phyloP scores from a whole-genome alignment of 73 alveolate species.

The Paramecium sonneborni region DNA sequence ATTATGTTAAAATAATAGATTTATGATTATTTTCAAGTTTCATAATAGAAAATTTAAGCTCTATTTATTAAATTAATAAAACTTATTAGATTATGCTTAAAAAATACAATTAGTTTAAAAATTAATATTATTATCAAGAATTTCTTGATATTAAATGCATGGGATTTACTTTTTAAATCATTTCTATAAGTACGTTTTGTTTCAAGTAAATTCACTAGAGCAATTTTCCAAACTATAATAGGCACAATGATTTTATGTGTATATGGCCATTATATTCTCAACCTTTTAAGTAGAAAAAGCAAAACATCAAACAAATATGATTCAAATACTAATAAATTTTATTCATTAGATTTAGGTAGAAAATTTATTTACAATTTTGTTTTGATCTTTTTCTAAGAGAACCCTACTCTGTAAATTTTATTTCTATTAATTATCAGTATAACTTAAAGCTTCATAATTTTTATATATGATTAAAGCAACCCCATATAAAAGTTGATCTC shows the following conservation, averaged over 20 bases:
- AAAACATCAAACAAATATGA: neutral
- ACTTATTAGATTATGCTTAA: neutral
- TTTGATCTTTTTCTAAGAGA: neutral
- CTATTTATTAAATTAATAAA: neutral
- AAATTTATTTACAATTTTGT: neutral
- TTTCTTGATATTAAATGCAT: neutral
- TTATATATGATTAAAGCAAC: neutral
- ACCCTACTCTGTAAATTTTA: neutral
- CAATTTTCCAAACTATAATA: neutral
- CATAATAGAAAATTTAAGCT: neutral
- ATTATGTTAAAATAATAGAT: neutral
- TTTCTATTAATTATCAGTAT: neutral
- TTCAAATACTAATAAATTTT: neutral
- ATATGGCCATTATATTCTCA: neutral
- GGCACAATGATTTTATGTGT: neutral
- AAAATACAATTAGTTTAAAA: too few species aligned
- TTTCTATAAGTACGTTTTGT: neutral
- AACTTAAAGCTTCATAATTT: neutral
- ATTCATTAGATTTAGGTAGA: neutral
- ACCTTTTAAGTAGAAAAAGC: neutral
- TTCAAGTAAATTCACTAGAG: neutral
- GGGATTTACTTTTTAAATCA: neutral
- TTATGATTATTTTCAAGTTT: neutral
- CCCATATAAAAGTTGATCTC: neutral
- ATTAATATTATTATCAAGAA: too few species aligned